Evolutionary conservation across 768 basidiomycete species (phyloP), one percentile per base, ranked within the genome.

Genomic region (Mycena polygramma): DNA sequence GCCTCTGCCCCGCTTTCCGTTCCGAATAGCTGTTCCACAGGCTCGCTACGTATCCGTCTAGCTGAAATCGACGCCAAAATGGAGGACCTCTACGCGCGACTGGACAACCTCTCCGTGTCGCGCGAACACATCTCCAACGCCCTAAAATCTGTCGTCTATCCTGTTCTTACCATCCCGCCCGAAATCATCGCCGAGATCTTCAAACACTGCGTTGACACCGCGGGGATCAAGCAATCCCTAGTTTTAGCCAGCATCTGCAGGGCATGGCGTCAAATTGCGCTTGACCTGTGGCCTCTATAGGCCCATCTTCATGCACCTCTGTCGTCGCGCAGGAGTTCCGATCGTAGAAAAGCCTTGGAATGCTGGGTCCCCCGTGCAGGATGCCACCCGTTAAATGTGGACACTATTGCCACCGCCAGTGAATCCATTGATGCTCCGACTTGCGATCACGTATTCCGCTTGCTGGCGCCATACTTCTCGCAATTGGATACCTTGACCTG

Each of bases 111-210:
- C 7, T 43, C 43, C 19, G 15, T 14, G 6, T 45, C 10, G 55
- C 30, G 30, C 30, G 30, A 30, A 30, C 55, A 55, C 26, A 24
- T 66, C 3, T 45, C 36, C 7, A 45, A n/a, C 1, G 64, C 54
- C 14, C 54, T 66, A 7, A 14, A 30, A 8, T 66, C 64, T 14
- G 24, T 57, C n/a, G 36, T 57, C 11, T 66, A 57, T 24, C 64
- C 64, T 4, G 36, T 66, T 36, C 26, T 57, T n/a, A 39, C 30
- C 26, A 10, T 66, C 1, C 64, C 64, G 2, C 24, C 55, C 1
- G 64, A 66, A 48, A 66, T 66, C 7, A 57, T 46, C 1, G 43
- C 54, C 20, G 45, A 66, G 24, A 49, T 66, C 11, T 66, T 66
- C 55, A 3, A 36, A 5, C 54, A 57, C 17, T 57, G 6, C 15